Base-by-base conservation (phyloP, 1,139 yeast genomes). In the Candida glucosophila region DNA sequence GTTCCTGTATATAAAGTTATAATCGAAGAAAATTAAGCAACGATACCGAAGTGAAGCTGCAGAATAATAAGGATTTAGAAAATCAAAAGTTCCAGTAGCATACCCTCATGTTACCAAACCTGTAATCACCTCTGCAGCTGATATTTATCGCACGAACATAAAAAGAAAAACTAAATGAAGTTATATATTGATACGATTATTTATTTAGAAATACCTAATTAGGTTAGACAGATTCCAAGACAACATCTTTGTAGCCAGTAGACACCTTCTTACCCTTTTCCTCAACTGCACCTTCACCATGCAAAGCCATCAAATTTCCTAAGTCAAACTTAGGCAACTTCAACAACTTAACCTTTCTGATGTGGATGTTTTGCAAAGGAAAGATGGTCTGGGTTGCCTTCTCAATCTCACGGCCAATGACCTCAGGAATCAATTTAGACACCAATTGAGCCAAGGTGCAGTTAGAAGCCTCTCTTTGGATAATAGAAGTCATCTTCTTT, bases 321-420 rank as follows among this genome's bases (percentile, higher is more conserved):
- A 64, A 61, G 49, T 64, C 71, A 59, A 64, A 64, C 53, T 64
- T 64, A 42, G 71, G 71, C 48, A 58, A 67, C 54, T 64, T 64
- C 53, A 64, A 62, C 43, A 64, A 60, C 55, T 64, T 64, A 37
- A 64, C 71, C 55, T 64, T 64, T 62, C 70, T 62, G 47, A 64
- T 61, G 57, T 63, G 69, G 40, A 64, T 64, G 53, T 64, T 62
- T 51, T 64, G 71, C 49, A 64, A 64, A 43, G 71, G 71, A 51
- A 60, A 61, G 47, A 64, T 59, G 35, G 68, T 49, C 51, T 62
- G 68, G 34, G 71, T 64, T 29, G 69, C 58, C 55, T 64, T 64
- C 52, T 63, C 70, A 45, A 64, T 64, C 51, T 64, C 71, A 52
- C 71, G 67, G 42, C 69, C 68, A 47, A 64, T 63, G 33, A 63